Evolutionary conservation across 2,329 filamentous ascomycete species (phyloP), one percentile per base, ranked within the genome.

Genomic region (Fonsecaea pedrosoi): DNA sequence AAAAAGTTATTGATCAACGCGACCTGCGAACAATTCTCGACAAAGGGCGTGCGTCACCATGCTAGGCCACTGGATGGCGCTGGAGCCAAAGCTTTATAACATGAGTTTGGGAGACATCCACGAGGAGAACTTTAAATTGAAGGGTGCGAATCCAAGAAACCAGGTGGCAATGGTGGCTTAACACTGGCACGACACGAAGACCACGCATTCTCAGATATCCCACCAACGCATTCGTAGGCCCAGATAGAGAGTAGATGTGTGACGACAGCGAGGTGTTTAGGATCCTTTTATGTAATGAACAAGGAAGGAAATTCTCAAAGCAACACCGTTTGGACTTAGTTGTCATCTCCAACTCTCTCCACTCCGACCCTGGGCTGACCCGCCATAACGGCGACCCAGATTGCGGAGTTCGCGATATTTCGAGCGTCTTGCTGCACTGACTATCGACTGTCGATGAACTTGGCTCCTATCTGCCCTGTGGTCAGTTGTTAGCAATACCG

Each of bases 351-450:
- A 45, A 64, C 58, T 60, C 40, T 64, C 56, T 38, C 55, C 54
- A 55, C 59, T 18, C 21, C 35, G 6, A 57, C 10, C 35, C 32
- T 61, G 32, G 59, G 25, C 45, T 32, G 32, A 38, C 15, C 59
- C 45, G 34, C 32, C 57, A 2, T 25, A 12, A 50, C 21, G 37
- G 50, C 54, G 54, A 50, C 50, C 56, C 48, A 60, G 50, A 60
- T 45, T 65, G 63, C 63, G 57, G 62, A 65, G 63, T 48, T 56
- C 37, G 53, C 48, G 58, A 57, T 48, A 37, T 15, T 59, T 56
- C 50, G 54, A 30, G 48, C n/a, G 18, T 54, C 59, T 13, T 25
- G 32, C 48, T 38, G 30, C 32, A 8, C 1, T 54, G 21, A 13
- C 15, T 56, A 37, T 62, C 48, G 45, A 15, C 32, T 35, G 34